Conservation (phyloP, 139 green algal genomes). For the Closterium sp. region DNA sequence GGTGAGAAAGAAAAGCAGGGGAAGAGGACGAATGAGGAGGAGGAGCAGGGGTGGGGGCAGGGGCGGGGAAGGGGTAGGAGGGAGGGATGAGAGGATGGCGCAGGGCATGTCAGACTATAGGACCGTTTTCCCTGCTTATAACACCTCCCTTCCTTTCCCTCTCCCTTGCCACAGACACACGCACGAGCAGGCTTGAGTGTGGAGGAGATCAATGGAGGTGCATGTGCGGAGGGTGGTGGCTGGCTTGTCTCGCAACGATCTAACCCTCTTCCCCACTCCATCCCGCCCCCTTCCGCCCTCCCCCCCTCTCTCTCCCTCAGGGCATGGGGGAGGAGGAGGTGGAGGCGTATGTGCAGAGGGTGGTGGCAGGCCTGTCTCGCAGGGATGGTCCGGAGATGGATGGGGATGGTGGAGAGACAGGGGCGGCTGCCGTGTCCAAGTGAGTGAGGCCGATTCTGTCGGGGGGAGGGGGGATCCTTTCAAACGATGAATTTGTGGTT, state of each 20-base stretch:
- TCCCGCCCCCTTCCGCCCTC: neutral
- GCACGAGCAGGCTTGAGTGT: too few species aligned
- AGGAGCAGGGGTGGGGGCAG: too few species aligned
- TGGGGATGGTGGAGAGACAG: neutral
- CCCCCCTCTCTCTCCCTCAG: neutral
- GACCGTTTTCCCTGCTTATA: neutral
- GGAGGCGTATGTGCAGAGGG: slow-evolving; percentile 55
- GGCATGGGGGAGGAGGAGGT: slow-evolving; percentile 63
- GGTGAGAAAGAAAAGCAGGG: too few species aligned
- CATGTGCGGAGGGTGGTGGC: neutral
- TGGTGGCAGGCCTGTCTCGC: slow-evolving; percentile 9
- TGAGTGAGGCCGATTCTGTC: neutral
- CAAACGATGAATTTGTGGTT: too few species aligned
- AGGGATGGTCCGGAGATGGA: neutral
- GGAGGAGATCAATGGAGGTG: too few species aligned
- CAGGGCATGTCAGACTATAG: neutral
- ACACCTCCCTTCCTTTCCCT: neutral
- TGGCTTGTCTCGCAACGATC: neutral
- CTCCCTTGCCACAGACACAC: neutral
- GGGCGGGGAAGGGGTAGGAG: too few species aligned
- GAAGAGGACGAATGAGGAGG: too few species aligned
- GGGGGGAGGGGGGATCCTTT: too few species aligned
- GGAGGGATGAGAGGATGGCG: too few species aligned
- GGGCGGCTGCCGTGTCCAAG: slow-evolving; percentile 26
- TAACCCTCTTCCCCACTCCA: neutral